Base-by-base conservation (phyloP, 2,329 filamentous ascomycete species). In the Xylaria digitata region DNA sequence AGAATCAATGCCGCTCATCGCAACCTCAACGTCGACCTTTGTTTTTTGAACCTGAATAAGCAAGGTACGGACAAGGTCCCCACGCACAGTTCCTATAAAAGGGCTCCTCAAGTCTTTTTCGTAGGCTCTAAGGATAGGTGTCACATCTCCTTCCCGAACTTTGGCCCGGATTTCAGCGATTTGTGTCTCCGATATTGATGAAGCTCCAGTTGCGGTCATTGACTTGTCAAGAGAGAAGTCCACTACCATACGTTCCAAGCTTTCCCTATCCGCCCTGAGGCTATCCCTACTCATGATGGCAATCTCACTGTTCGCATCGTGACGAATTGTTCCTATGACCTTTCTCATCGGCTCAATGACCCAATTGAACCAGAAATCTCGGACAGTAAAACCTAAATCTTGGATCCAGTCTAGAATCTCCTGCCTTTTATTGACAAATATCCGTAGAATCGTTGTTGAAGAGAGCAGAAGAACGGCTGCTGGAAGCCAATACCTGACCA, bases 41-140 rank as follows among this genome's bases (percentile, higher is more conserved):
- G 96, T 98, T 85, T 99, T 99, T 76, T 99, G 96, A 43, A 99
- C 90, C 77, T 99, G 96, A 62, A 99, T 98, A 50, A 99, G 84
- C 32, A 99, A 87, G 4, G 95, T 94, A 58, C 95, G 90, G 42
- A 98, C 87, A 32, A 99, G 85, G 74, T 98, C 95, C 11, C 96
- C 96, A 34, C 89, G 87, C 19, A 99, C 80, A 0, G 94, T 92
- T 7, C 95, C 94, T 61, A 90, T 84, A 67, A 99, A 89, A 0
- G 96, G 96, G 53, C 84, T 91, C 59, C 91, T 87, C 48, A 99
- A 84, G 72, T 97, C 95, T 75, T 91, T 90, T 77, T 99, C 96
- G 77, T 97, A 99, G 0, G 95, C 96, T 72, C 87, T 91, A 21
- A 99, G 84, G 0, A 99, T 93, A 0, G 95, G 92, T 0, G 96